phyloP scores from a whole-genome alignment of 2,329 filamentous ascomycete species.

The Exophiala calicioides region DNA sequence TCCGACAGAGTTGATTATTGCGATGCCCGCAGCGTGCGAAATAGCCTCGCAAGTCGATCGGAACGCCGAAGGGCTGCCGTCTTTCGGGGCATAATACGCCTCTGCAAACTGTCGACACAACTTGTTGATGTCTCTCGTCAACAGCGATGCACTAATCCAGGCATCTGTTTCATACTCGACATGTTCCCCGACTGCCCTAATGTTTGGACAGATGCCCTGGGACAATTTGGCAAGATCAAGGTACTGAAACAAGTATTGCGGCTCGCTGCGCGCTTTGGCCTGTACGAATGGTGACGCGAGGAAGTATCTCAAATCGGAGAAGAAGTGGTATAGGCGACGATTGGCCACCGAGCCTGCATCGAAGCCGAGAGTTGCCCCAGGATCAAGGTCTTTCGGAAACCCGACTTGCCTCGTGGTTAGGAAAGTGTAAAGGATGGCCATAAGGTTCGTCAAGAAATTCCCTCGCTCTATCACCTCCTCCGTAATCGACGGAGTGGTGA shows the following conservation, averaged over 20 bases:
- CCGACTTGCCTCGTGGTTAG: constrained; percentile 93
- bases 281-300: constrained; percentile 88
- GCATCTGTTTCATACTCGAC: constrained; percentile 98
- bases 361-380: constrained; percentile 83
- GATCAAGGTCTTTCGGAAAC: constrained; percentile 84
- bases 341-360: constrained; percentile 95
- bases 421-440: constrained; percentile 97
- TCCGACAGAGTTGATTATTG: constrained; percentile 86
- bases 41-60: constrained; percentile 61
- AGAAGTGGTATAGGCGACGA: constrained; percentile 95
- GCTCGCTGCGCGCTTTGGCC: constrained; percentile 76
- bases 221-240: constrained; percentile 93
- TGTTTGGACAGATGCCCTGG: constrained; percentile 94
- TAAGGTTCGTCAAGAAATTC: constrained; percentile 91
- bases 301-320: constrained; percentile 88
- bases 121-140: constrained; percentile 92
- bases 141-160: constrained; percentile 94
- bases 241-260: constrained; percentile 89
- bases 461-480: constrained; percentile 91
- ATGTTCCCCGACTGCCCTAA: constrained; percentile 88
- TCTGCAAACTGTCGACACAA: constrained; percentile 86
- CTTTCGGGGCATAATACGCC: constrained; percentile 59
- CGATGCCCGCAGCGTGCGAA: constrained; percentile 68
- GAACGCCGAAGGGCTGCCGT: constrained; percentile 14
- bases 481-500: constrained; percentile 95